Conservation (phyloP, 129 eudicot genomes). For the Escallonia herrerae region DNA sequence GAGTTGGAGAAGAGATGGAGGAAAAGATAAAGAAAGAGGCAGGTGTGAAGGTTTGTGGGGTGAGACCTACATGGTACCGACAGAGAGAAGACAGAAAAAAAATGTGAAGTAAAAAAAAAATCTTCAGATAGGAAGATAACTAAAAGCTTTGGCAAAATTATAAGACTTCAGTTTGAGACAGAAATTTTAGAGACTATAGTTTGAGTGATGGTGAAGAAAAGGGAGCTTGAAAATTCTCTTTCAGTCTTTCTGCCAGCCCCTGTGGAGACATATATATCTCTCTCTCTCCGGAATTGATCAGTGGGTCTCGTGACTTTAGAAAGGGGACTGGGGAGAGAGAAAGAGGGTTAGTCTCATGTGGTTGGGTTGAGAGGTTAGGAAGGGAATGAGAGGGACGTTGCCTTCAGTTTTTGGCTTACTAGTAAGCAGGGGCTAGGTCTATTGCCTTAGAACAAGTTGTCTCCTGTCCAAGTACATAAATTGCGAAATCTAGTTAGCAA, state of each 20-base stretch:
- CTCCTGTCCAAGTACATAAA: too few species aligned
- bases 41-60: constrained; percentile 16
- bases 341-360: constrained; percentile 26
- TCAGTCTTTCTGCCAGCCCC: constrained; percentile 57
- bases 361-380: constrained; percentile 20
- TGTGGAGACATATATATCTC: constrained; percentile 28
- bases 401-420: constrained; percentile 27
- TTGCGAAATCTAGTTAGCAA: too few species aligned
- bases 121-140: constrained; percentile 23
- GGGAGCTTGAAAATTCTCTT: constrained; percentile 42
- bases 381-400: constrained; percentile 36
- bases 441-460: constrained; percentile 6
- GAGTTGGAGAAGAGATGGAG: constrained; percentile 15
- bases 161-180: constrained; percentile 35
- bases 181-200: too few species aligned
- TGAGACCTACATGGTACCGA: constrained; percentile 53
- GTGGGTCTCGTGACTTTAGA: constrained; percentile 78
- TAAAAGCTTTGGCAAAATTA: constrained; percentile 30
- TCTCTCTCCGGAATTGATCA: constrained; percentile 32
- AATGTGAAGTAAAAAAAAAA: constrained; percentile 21
- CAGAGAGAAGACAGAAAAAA: constrained; percentile 38
- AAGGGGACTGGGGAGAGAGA: constrained; percentile 19
- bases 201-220: constrained; percentile 33
- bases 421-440: constrained; percentile 3
- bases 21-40: neutral